These are phyloP conservation scores for Alternaria angustiovoidea DNA, from an alignment of 2,329 filamentous ascomycete species.

Conservation along the genomic window DNA sequence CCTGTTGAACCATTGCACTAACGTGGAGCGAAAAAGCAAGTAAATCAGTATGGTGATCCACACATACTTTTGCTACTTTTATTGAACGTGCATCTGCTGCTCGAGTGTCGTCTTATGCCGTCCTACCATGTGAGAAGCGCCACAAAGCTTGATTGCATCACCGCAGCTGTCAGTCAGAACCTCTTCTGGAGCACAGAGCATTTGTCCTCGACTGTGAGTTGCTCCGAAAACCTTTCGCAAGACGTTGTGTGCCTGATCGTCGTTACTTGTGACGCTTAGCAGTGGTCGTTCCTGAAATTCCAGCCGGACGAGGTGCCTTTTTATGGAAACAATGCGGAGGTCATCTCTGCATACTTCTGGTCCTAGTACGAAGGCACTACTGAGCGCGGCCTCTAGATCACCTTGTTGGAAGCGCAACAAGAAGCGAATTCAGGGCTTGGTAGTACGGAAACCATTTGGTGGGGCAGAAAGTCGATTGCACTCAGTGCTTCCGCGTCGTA, in stretches of 20 bases:
- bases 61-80: constrained; percentile 2
- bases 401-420: constrained; percentile 4
- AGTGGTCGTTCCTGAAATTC: constrained; percentile 17
- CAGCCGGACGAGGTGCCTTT: constrained; percentile 13
- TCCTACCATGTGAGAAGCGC: constrained; percentile 35
- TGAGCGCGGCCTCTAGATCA: not conserved
- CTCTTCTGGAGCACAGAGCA: constrained; percentile 6
- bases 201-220: not conserved
- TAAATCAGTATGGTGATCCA: not conserved
- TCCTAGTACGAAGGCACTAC: not conserved
- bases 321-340: constrained; percentile 8
- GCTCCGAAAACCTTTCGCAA: not conserved
- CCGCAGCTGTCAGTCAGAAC: constrained; percentile 33
- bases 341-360: constrained; percentile 10
- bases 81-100: constrained; percentile 11
- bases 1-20: not conserved
- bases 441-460: not conserved
- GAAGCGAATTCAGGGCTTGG: not conserved
- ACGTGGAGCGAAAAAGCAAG: not conserved
- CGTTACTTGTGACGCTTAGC: constrained; percentile 21
- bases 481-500: constrained; percentile 5
- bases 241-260: constrained; percentile 11
- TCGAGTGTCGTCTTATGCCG: constrained; percentile 12
- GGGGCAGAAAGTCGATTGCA: constrained; percentile 3
- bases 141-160: constrained; percentile 46